These are phyloP conservation scores for Trichocomaceae sp. DNA, from an alignment of 2,329 filamentous ascomycete species.

Conservation along the genomic window DNA sequence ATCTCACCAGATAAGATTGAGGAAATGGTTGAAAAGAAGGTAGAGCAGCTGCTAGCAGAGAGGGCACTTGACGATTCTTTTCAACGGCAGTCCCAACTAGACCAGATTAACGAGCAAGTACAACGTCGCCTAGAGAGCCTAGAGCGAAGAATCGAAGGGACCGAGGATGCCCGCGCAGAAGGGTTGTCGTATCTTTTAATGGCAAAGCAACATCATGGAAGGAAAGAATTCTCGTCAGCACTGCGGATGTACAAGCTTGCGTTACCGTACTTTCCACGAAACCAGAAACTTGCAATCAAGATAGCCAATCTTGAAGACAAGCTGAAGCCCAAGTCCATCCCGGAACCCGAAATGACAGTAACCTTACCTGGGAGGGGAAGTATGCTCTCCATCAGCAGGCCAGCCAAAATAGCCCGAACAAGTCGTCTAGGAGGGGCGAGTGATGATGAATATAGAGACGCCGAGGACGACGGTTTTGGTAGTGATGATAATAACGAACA, in stretches of 20 bases:
- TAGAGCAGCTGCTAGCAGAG: conserved; percentile 81
- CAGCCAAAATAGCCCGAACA: conserved; percentile 20
- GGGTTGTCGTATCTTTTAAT: conserved; percentile 82
- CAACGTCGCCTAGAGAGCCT: conserved; percentile 75
- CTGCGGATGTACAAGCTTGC: conserved; percentile 82
- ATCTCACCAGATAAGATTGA: conserved; percentile 72
- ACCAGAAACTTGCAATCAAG: conserved; percentile 62
- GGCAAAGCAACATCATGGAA: conserved; percentile 82
- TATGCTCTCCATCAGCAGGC: conserved; percentile 28
- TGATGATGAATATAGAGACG: conserved; percentile 28
- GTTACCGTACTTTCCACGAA: conserved; percentile 75
- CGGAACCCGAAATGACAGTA: conserved; percentile 14
- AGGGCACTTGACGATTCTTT: conserved; percentile 55
- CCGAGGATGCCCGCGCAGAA: conserved; percentile 69
- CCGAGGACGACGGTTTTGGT: conserved; percentile 16
- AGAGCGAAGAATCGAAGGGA: conserved; percentile 74
- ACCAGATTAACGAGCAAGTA: conserved; percentile 66
- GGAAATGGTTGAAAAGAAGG: conserved; percentile 84
- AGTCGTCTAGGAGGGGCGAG: conserved; percentile 26
- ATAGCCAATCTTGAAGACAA: conserved; percentile 50
- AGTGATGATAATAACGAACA: conserved; percentile 26
- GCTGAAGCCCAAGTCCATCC: conserved; percentile 28
- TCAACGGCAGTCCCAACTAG: conserved; percentile 35
- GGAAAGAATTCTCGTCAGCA: conserved; percentile 70
- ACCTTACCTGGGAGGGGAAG: conserved; percentile 23